A percentile compares a stretch with the other conserved stretches of the same genome.
phyloP scores from a whole-genome alignment of 2,329 filamentous ascomycete species.

The Pseudocercospora crystallina region DNA sequence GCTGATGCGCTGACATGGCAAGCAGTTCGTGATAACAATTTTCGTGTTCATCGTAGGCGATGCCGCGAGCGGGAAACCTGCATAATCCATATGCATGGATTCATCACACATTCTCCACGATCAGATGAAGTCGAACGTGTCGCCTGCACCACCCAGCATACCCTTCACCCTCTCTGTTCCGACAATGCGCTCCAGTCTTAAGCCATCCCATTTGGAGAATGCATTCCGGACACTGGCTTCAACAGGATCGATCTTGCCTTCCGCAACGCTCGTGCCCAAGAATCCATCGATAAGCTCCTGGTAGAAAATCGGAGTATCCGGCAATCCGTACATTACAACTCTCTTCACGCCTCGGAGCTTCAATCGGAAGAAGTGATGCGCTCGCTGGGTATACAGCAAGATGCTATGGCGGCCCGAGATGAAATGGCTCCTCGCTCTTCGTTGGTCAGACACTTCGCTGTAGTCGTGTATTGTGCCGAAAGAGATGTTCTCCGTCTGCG shows the following conservation, averaged over 20 bases:
- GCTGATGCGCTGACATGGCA: not conserved
- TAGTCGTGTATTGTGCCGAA: conserved; percentile 92
- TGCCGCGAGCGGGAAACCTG: not conserved
- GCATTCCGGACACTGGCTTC: conserved; percentile 54
- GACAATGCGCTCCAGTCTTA: conserved; percentile 86
- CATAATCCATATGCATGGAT: not conserved
- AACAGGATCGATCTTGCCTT: conserved; percentile 57
- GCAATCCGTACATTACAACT: conserved; percentile 86
- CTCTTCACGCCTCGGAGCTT: conserved; percentile 75
- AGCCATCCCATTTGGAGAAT: conserved; percentile 85
- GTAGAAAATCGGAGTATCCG: conserved; percentile 84
- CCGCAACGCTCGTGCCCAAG: conserved; percentile 54
- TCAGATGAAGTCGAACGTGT: conserved; percentile 93
- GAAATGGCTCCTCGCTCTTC: conserved; percentile 85
- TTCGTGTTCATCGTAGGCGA: not conserved
- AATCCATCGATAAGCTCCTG: conserved; percentile 71
- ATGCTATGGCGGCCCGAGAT: conserved; percentile 77
- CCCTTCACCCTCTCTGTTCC: conserved; percentile 76
- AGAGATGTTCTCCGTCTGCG: conserved; percentile 56
- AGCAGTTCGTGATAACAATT: not conserved
- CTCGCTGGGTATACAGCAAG: conserved; percentile 86
- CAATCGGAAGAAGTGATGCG: conserved; percentile 96
- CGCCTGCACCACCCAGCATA: conserved; percentile 70
- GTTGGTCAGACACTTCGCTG: conserved; percentile 72
- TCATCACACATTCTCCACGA: not conserved